Percentiles rank a stretch among this genome's conserved stretches.
These are phyloP conservation scores for Trichoderma guizhouense DNA, from an alignment of 2,329 filamentous ascomycete species.

Conservation along the genomic window DNA sequence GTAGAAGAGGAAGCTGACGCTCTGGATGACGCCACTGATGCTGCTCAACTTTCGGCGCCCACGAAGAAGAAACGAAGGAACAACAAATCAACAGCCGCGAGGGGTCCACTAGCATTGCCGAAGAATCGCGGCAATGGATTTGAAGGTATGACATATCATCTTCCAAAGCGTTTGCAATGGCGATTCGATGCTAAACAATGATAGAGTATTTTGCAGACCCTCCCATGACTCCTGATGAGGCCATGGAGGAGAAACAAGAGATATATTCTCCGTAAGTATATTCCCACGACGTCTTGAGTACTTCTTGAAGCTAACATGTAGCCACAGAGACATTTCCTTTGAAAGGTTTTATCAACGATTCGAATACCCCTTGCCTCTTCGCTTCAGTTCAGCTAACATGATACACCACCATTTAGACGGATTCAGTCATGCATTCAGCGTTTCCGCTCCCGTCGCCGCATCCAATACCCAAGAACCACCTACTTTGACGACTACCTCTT, in stretches of 20 bases:
- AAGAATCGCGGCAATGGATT: slow-evolving; percentile 61
- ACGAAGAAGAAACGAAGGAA: slow-evolving; percentile 23
- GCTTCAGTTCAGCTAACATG: neutral
- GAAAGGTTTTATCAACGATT: slow-evolving; percentile 45
- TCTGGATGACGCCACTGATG: neutral
- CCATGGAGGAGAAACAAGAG: slow-evolving; percentile 57
- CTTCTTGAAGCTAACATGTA: slow-evolving; percentile 21
- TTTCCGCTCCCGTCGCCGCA: slow-evolving; percentile 72
- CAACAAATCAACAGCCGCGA: slow-evolving; percentile 22
- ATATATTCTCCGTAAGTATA: slow-evolving; percentile 63
- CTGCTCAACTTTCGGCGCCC: neutral
- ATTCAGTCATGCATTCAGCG: slow-evolving; percentile 83
- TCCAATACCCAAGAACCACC: slow-evolving; percentile 58
- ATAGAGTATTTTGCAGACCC: slow-evolving; percentile 73
- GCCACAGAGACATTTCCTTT: slow-evolving; percentile 48
- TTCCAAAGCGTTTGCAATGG: neutral
- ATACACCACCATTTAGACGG: slow-evolving; percentile 49
- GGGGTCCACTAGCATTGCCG: slow-evolving; percentile 41
- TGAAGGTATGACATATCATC: slow-evolving; percentile 48
- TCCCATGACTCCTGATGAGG: slow-evolving; percentile 69
- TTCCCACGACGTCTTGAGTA: no score
- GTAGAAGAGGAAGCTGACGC: neutral
- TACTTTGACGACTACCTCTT: slow-evolving; percentile 78
- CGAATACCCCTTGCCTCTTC: neutral
- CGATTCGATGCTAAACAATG: neutral